Base-by-base conservation (phyloP, 2,329 filamentous ascomycete genomes). In the Alternaria ethzedia region DNA sequence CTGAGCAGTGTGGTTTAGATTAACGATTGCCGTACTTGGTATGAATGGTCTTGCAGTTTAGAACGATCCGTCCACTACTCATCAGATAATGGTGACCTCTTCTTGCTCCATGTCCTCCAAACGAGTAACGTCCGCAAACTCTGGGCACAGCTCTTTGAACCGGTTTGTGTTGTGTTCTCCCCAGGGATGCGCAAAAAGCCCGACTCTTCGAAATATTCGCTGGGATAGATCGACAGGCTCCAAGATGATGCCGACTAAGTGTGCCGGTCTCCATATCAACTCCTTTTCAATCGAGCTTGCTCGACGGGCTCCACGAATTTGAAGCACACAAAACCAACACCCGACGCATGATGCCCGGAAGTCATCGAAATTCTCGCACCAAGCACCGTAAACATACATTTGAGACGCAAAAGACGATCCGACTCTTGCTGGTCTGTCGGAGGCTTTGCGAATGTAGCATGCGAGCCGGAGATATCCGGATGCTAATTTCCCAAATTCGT, bases 331-430 rank as follows among this genome's bases (percentile, higher is more conserved):
- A 1, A 36, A 36, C 30, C 30, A 36, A 1, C 30, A 36, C 0
- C 30, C 30, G 0, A 4, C 30, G 0, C 30, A 36, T 1, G 2
- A 36, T 15, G 0, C 0, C 0, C 30, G 30, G 13, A 0, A 0
- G 30, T 36, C 30, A 15, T 36, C 30, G 9, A 36, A 36, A 36
- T 32, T 3, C 30, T 32, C 30, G n/a, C n/a, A n/a, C n/a, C n/a
- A n/a, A n/a, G n/a, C n/a, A n/a, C n/a, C n/a, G n/a, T n/a, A n/a
- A n/a, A n/a, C n/a, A n/a, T n/a, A n/a, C n/a, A n/a, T n/a, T n/a
- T n/a, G n/a, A n/a, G n/a, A n/a, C n/a, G n/a, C n/a, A n/a, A n/a
- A n/a, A n/a, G n/a, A n/a, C n/a, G n/a, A n/a, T n/a, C n/a, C n/a
- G n/a, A n/a, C n/a, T n/a, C n/a, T n/a, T n/a, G n/a, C 30, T 2